Evolutionary conservation across 2,329 filamentous ascomycete genomes (phyloP), one percentile per base, ranked within the genome.

Genomic region (Alternaria novae-zelandiae): DNA sequence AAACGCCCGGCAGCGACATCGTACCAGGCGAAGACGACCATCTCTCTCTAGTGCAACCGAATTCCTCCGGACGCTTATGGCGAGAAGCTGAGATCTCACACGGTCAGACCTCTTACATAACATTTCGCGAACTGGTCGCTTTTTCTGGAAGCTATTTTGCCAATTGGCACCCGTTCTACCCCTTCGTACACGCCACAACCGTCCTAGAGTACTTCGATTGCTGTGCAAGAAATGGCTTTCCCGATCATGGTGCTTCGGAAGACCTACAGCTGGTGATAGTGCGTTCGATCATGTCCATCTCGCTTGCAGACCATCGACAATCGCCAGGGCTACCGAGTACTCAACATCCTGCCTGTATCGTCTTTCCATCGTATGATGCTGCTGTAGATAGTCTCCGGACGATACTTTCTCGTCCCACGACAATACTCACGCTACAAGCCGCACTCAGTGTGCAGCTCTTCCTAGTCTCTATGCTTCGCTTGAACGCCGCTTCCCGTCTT

Each of bases 1-100:
- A 70, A 26, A 73, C 73, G 15, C 70, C 74, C 8, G 72, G 65
- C 15, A 75, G 69, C 68, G 81, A 82, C 60, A 80, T 87, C 9
- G 85, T 88, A 4, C 86, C 86, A 0, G 86, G 86, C 1, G 86
- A 88, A 67, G 86, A 88, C 64, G 86, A 88, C 60, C 84, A 84
- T 45, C 73, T 86, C 6, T 76, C 77, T 30, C 65, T 76, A 17
- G 65, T 64, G 43, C 58, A 63, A 13, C 66, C 70, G 20, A 65
- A 70, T 28, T 54, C 63, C 20, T 65, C 69, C 6, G 67, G 67
- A 21, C 58, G 46, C 13, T 57, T 78, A 23, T 78, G 76, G 76
- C 69, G 60, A 57, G 60, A 67, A 12, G 26, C 82, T 21, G 83
- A 85, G 64, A 61, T 69, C 17, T 32, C 28, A 12, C 13, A 47